Evolutionary conservation across 768 basidiomycete species (phyloP).

Genomic region (Boletellus sp.): DNA sequence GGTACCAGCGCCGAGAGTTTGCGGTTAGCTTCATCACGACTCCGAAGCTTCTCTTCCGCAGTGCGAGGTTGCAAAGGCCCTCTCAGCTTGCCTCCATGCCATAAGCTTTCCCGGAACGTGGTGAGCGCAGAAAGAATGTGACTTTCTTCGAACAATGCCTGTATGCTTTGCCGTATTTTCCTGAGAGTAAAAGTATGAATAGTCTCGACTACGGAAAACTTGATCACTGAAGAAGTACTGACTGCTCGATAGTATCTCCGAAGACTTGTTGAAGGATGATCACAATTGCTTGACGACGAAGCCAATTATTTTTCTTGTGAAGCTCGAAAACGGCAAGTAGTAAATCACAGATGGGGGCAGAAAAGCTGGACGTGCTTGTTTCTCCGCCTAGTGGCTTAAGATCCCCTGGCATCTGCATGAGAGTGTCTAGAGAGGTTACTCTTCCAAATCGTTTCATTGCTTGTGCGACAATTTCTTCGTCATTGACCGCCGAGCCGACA

Average conservation of each 20-base stretch:
- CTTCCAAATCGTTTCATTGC: conserved; percentile 71
- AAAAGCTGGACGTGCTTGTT: conserved; percentile 84
- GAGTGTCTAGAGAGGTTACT: conserved; percentile 58
- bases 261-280: conserved; percentile 95
- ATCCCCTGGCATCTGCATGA: conserved; percentile 72
- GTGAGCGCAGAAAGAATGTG: conserved; percentile 64
- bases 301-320: conserved; percentile 95
- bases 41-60: conserved; percentile 72
- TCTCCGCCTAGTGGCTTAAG: conserved; percentile 83
- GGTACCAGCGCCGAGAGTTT: conserved; percentile 91
- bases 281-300: conserved; percentile 91
- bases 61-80: conserved; percentile 62
- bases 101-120: conserved; percentile 69
- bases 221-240: no score
- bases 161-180: conserved; percentile 81
- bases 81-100: conserved; percentile 81
- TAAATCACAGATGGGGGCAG: conserved; percentile 91
- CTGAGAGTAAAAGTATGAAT: conserved; percentile 39
- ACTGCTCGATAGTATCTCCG: conserved; percentile 96
- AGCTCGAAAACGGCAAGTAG: conserved; percentile 92
- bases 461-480: conserved; percentile 82
- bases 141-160: conserved; percentile 60
- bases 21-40: conserved; percentile 82
- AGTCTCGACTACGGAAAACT: neutral
- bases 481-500: conserved; percentile 70